A percentile compares a stretch with the other conserved stretches of the same genome.
Evolutionary conservation across 2,329 filamentous ascomycete species (phyloP).

Genomic region (Lecanoromycetidae sp.): DNA sequence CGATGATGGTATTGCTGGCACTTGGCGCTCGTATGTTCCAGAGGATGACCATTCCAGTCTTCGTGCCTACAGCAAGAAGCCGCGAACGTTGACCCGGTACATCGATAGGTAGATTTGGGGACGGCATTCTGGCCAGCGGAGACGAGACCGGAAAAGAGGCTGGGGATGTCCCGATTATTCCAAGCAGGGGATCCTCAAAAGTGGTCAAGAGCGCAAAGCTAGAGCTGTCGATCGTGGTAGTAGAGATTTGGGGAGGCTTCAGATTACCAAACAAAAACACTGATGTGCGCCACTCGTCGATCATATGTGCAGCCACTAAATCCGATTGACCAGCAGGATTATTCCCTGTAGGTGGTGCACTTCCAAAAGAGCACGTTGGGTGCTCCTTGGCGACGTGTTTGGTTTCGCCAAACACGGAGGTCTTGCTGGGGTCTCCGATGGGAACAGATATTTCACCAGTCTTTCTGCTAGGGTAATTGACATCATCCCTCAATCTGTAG

Average conservation of each 20-base stretch:
- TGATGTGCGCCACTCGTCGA: constrained; percentile 56
- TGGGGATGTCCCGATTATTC: constrained; percentile 42
- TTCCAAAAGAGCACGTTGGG: constrained; percentile 14
- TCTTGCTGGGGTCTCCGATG: not conserved
- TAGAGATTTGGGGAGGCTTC: constrained; percentile 51
- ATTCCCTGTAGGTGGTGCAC: not conserved
- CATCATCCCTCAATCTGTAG: constrained; percentile 31
- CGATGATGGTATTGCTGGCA: constrained; percentile 41
- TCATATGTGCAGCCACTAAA: not conserved
- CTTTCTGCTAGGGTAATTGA: not conserved
- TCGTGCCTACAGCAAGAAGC: constrained; percentile 70
- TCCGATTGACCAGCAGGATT: constrained; percentile 5
- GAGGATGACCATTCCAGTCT: constrained; percentile 59
- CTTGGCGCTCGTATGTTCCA: constrained; percentile 70
- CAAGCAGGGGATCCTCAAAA: constrained; percentile 65
- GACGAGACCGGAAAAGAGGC: constrained; percentile 43
- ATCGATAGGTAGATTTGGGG: constrained; percentile 38
- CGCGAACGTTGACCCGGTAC: constrained; percentile 77
- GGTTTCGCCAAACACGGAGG: constrained; percentile 8
- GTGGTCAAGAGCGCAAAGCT: constrained; percentile 57
- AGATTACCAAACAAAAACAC: constrained; percentile 49
- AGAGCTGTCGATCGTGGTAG: constrained; percentile 62
- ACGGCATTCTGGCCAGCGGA: constrained; percentile 39
- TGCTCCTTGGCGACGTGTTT: not conserved
- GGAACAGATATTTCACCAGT: not conserved